A percentile compares a stretch with the other conserved stretches of the same genome.
phyloP scores from a whole-genome alignment of 192 early-diverging fungal species.

The Blastocladiella britannica region DNA sequence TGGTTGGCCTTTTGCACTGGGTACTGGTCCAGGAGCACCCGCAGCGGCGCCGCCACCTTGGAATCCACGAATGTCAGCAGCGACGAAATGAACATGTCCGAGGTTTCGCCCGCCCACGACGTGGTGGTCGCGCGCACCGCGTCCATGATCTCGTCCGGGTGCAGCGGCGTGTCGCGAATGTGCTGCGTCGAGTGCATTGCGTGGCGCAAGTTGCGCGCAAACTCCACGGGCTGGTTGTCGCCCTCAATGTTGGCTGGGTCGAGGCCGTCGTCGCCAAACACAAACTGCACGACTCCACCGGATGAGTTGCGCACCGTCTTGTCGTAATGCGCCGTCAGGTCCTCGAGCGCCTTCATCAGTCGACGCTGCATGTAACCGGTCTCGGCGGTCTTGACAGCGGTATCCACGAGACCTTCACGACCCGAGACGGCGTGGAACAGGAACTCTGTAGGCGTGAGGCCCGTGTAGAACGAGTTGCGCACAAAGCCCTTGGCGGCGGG shows the following conservation, averaged over 20 bases:
- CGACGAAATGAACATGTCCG: constrained; percentile 37
- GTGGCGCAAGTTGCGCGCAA: constrained; percentile 60
- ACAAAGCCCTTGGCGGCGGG: constrained; percentile 97
- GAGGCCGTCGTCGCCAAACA: constrained; percentile 86
- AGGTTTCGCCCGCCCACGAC: constrained; percentile 30
- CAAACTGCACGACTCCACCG: constrained; percentile 81
- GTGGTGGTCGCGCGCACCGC: constrained; percentile 5
- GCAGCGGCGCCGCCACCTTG: constrained; percentile 32
- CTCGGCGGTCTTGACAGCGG: constrained; percentile 98
- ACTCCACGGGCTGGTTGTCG: constrained; percentile 68
- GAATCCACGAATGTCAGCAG: constrained; percentile 33
- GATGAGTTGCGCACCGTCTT: constrained; percentile 78
- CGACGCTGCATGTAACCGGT: constrained; percentile 97
- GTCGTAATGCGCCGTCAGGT: constrained; percentile 88
- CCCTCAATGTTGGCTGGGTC: constrained; percentile 90
- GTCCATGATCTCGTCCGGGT: constrained; percentile 41
- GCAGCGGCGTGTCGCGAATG: constrained; percentile 16
- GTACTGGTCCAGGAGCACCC: constrained; percentile 31
- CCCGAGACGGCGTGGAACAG: constrained; percentile 98
- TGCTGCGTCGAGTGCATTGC: constrained; percentile 7
- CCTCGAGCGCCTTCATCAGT: constrained; percentile 93
- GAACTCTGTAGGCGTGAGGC: constrained; percentile 91
- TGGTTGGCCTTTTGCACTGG: constrained; percentile 35
- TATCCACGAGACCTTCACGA: constrained; percentile 98
- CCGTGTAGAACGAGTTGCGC: constrained; percentile 84